These are phyloP conservation scores for Colletotrichum sp. DNA, from an alignment of 2,329 filamentous ascomycete genomes.

Conservation along the genomic window DNA sequence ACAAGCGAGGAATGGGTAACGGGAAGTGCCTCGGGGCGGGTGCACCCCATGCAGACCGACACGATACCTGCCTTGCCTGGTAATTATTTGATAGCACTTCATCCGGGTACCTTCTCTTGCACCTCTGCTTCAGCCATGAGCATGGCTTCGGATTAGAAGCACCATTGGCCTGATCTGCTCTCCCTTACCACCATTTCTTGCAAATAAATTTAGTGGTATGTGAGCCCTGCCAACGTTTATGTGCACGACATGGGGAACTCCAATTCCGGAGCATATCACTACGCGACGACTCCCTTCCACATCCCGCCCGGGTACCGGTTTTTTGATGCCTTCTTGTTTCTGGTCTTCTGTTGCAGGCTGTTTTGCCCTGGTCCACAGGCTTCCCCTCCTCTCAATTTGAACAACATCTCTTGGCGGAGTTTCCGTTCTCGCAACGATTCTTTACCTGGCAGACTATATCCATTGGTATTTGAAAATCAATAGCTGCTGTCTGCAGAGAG, in stretches of 20 bases:
- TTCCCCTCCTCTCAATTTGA: not conserved
- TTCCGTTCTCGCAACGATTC: not conserved
- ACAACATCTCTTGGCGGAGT: conserved; percentile 10
- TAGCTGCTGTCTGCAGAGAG: not conserved
- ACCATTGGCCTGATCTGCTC: not conserved
- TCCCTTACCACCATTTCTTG: not conserved
- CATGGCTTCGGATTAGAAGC: not conserved
- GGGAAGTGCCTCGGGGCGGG: not conserved
- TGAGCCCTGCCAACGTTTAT: conserved; percentile 1
- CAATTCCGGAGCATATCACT: conserved; percentile 8
- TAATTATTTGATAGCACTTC: not conserved
- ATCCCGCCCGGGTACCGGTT: not conserved
- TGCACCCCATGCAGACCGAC: not conserved
- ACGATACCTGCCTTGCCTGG: not conserved
- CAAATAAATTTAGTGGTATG: not conserved
- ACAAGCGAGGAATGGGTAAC: not conserved
- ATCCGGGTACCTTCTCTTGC: not conserved
- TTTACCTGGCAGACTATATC: not conserved
- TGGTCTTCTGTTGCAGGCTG: not conserved
- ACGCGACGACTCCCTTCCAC: not conserved
- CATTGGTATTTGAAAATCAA: not conserved
- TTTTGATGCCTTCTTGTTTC: not conserved
- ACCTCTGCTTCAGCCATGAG: not conserved
- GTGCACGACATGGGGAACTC: conserved; percentile 15
- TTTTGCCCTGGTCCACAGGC: not conserved